Percentiles rank a stretch among this genome's conserved stretches.
Evolutionary conservation across 768 basidiomycete genomes (phyloP).

Genomic region (Lactarius pseudohatsudake): DNA sequence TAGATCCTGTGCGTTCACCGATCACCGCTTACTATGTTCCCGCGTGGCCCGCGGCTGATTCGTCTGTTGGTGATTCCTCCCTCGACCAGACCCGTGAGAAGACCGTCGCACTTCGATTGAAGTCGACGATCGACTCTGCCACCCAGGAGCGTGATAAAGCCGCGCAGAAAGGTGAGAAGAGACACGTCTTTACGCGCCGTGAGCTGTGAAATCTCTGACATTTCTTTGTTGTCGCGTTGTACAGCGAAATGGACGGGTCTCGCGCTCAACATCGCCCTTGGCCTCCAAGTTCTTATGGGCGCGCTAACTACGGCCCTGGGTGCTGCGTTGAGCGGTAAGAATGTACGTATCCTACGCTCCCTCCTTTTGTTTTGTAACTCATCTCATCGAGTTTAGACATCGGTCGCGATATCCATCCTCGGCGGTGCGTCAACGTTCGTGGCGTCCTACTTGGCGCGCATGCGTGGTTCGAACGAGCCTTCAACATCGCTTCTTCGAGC

Average conservation of each 20-base stretch:
- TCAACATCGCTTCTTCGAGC: constrained; percentile 56
- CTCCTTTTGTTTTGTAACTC: not conserved
- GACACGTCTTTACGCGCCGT: too few relatives aligned
- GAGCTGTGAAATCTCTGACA: too few relatives aligned
- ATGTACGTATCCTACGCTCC: not conserved
- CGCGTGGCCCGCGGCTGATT: not conserved
- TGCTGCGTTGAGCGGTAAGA: constrained; percentile 32
- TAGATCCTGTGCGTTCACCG: constrained; percentile 6
- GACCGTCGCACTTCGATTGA: constrained; percentile 3
- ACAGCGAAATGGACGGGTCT: constrained; percentile 26
- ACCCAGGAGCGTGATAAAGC: not conserved
- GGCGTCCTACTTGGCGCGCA: constrained; percentile 70
- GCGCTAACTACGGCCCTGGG: constrained; percentile 35
- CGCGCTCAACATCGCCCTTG: constrained; percentile 33
- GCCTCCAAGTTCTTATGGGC: constrained; percentile 34
- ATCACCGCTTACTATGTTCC: not conserved
- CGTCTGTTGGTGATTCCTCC: not conserved
- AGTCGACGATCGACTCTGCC: constrained; percentile 9
- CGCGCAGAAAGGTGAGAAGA: constrained; percentile 3
- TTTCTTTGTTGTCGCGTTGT: not conserved
- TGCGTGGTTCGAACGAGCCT: constrained; percentile 69
- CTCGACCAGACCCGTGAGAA: constrained; percentile 7
- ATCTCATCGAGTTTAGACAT: constrained; percentile 32
- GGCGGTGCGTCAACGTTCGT: constrained; percentile 66
- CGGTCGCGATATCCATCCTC: constrained; percentile 42